Conservation (phyloP, 2,329 filamentous ascomycete genomes). For the Xylariaceae sp. region DNA sequence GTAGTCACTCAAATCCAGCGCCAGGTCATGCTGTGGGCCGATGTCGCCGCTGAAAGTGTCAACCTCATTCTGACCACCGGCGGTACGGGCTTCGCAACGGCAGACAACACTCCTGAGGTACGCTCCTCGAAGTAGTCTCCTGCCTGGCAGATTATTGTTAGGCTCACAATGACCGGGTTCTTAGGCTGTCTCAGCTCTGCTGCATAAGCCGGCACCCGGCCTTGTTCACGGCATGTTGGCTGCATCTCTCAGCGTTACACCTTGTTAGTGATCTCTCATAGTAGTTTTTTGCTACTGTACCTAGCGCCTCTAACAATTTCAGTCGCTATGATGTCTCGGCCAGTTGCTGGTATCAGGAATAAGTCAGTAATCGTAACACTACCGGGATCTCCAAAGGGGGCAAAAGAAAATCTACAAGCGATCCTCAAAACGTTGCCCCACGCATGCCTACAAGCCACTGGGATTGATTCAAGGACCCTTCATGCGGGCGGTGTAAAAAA, state of each 20-base stretch:
- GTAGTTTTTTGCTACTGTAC: neutral
- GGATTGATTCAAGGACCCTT: constrained; percentile 77
- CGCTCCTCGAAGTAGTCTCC: constrained; percentile 3
- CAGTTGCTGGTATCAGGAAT: constrained; percentile 85
- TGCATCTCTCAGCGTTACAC: constrained; percentile 82
- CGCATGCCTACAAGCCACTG: constrained; percentile 88
- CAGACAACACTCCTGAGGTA: constrained; percentile 89
- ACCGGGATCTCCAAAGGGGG: constrained; percentile 93
- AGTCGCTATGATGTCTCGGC: constrained; percentile 97
- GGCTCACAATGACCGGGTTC: constrained; percentile 2
- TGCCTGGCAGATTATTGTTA: neutral
- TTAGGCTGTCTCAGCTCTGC: constrained; percentile 76
- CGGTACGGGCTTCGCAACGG: constrained; percentile 87
- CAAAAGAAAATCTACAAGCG: constrained; percentile 88
- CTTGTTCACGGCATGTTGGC: constrained; percentile 95
- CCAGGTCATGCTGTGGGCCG: constrained; percentile 74
- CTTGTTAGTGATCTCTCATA: constrained; percentile 66
- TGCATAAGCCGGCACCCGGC: constrained; percentile 86
- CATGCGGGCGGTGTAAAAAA: constrained; percentile 83
- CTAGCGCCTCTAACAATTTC: neutral
- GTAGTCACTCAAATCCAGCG: constrained; percentile 75
- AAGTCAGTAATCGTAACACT: constrained; percentile 84
- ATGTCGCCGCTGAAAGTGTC: constrained; percentile 61
- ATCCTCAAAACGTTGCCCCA: constrained; percentile 91
- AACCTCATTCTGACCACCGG: constrained; percentile 89